Evolutionary conservation across 2,329 filamentous ascomycete species (phyloP).

Genomic region (Colletotrichum kahawae): DNA sequence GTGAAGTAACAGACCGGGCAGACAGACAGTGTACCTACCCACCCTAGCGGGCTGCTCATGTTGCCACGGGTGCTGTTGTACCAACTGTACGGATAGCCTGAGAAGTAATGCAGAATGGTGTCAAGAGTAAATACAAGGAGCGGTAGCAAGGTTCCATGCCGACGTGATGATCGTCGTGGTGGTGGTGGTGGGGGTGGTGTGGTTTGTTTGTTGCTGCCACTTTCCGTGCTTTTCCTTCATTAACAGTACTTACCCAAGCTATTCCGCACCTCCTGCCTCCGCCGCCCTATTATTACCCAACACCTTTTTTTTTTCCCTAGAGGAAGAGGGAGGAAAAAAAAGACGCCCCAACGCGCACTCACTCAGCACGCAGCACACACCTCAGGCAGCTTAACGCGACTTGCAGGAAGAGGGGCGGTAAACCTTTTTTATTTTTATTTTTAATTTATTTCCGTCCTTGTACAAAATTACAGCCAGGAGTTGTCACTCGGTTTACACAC

Average conservation of each 20-base stretch:
- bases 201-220: background rate
- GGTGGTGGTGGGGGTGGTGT: background rate
- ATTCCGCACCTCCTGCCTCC: background rate
- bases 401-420: conserved; percentile 7
- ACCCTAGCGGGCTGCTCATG: background rate
- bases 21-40: background rate
- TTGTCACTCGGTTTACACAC: background rate
- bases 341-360: background rate
- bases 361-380: background rate
- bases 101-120: background rate
- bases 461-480: background rate
- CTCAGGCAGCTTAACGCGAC: background rate
- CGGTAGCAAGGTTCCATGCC: background rate
- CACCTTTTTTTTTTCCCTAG: background rate
- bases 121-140: background rate
- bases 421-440: background rate
- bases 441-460: background rate
- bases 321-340: background rate
- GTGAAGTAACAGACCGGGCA: background rate
- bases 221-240: conserved; percentile 3
- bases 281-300: background rate
- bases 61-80: background rate
- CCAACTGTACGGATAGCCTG: background rate
- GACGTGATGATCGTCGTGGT: background rate
- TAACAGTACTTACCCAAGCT: background rate